Conservation (phyloP, 352 stramenopile species). For the Salisapilia sapeloensis region DNA sequence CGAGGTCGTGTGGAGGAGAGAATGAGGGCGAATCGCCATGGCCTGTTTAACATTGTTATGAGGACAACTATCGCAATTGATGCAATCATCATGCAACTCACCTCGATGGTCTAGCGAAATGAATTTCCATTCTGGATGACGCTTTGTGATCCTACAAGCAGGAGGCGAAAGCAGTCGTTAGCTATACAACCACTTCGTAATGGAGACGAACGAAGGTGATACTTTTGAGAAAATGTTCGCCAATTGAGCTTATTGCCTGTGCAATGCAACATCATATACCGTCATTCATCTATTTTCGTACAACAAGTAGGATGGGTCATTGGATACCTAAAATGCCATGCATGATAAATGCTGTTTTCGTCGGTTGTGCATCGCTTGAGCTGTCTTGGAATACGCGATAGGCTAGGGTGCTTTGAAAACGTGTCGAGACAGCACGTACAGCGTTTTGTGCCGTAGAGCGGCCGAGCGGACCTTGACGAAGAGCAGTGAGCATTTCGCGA, state of each 20-base stretch:
- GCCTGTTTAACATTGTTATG: slow-evolving; percentile 8
- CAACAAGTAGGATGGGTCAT: neutral
- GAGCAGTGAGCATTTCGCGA: too few species aligned
- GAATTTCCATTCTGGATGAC: slow-evolving; percentile 43
- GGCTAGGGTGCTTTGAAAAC: slow-evolving; percentile 30
- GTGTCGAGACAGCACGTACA: too few species aligned
- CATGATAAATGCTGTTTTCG: slow-evolving; percentile 61
- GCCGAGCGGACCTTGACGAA: too few species aligned
- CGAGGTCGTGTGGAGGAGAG: slow-evolving; percentile 30
- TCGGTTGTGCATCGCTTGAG: slow-evolving; percentile 10
- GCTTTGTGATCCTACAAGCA: neutral
- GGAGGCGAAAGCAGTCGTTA: neutral
- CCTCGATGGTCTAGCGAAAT: slow-evolving; percentile 49
- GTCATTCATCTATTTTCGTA: neutral
- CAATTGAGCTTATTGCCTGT: slow-evolving; percentile 75
- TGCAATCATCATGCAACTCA: slow-evolving; percentile 6
- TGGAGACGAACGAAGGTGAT: neutral
- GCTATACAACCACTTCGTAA: neutral
- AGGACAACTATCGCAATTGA: slow-evolving; percentile 1
- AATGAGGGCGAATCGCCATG: slow-evolving; percentile 66
- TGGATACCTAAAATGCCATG: slow-evolving; percentile 60
- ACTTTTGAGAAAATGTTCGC: slow-evolving; percentile 62
- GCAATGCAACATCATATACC: neutral
- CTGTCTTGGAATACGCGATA: slow-evolving; percentile 46
- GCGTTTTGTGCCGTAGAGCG: too few species aligned